phyloP scores from a whole-genome alignment of 495 filamentous ascomycete genomes.

The Cercophora sp. region DNA sequence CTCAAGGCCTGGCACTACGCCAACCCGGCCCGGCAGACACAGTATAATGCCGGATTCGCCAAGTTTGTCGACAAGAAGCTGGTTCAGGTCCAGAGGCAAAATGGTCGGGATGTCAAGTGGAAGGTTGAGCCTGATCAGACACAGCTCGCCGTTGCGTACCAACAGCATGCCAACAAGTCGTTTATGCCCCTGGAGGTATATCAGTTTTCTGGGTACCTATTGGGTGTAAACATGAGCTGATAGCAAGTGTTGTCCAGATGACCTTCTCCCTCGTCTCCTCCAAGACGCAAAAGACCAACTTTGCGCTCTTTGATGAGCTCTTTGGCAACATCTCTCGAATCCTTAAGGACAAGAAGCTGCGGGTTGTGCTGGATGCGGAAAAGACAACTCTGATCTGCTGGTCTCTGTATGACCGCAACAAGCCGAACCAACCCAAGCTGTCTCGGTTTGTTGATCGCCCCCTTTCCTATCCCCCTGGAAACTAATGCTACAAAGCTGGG shows the following conservation, averaged over 20 bases:
- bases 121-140: not conserved
- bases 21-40: not conserved
- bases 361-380: not conserved
- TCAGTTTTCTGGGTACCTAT: not conserved
- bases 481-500: too few relatives aligned
- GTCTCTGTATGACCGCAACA: not conserved
- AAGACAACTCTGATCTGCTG: not conserved
- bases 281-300: not conserved
- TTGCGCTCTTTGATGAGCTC: not conserved
- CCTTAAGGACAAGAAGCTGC: not conserved
- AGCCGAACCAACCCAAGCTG: not conserved
- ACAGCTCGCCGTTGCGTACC: not conserved
- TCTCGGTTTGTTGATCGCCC: not conserved
- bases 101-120: too few relatives aligned
- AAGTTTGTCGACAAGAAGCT: too few relatives aligned
- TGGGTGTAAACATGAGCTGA: not conserved
- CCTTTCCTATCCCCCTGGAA: too few relatives aligned
- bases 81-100: too few relatives aligned
- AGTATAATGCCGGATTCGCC: not conserved
- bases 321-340: not conserved
- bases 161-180: not conserved
- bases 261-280: not conserved
- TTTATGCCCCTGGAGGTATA: not conserved
- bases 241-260: not conserved
- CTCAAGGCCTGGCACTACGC: slow-evolving; percentile 13